A percentile compares a stretch with the other conserved stretches of the same genome.
These are phyloP conservation scores for Metschnikowia gelsemii DNA, from an alignment of 805 yeast genomes.

Conservation along the genomic window DNA sequence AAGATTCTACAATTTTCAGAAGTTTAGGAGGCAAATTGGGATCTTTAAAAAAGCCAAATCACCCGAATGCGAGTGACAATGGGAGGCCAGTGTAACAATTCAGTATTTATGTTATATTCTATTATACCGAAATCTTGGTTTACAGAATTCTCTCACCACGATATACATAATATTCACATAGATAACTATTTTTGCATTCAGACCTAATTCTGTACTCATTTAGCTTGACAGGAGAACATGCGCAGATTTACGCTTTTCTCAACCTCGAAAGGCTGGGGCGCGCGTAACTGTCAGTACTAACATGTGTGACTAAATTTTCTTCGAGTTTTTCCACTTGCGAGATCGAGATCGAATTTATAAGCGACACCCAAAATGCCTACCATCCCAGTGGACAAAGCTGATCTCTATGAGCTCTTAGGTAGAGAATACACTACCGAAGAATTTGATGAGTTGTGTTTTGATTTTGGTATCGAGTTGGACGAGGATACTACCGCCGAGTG, in stretches of 20 bases:
- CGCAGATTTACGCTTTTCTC: constrained; percentile 7
- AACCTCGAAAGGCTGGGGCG: neutral
- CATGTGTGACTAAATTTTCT: constrained; percentile 13
- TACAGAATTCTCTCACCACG: no score
- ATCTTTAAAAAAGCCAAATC: constrained; percentile 1
- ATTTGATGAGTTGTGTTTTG: constrained; percentile 95
- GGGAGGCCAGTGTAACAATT: no score
- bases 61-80: no score
- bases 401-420: constrained; percentile 77
- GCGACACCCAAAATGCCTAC: constrained; percentile 74
- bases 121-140: no score
- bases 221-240: neutral
- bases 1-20: constrained; percentile 8
- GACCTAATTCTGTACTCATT: neutral
- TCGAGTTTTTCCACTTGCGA: constrained; percentile 13
- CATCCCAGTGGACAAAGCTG: constrained; percentile 90
- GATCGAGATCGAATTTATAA: neutral
- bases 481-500: constrained; percentile 90
- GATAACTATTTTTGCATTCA: neutral
- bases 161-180: neutral
- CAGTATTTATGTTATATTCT: no score
- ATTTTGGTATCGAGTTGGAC: constrained; percentile 95
- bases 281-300: constrained; percentile 20
- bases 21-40: constrained; percentile 8
- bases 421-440: constrained; percentile 69